Evolutionary conservation across 1,284 basidiomycete genomes (phyloP), one percentile per base, ranked within the genome.

Genomic region (Tylopilus sp.): DNA sequence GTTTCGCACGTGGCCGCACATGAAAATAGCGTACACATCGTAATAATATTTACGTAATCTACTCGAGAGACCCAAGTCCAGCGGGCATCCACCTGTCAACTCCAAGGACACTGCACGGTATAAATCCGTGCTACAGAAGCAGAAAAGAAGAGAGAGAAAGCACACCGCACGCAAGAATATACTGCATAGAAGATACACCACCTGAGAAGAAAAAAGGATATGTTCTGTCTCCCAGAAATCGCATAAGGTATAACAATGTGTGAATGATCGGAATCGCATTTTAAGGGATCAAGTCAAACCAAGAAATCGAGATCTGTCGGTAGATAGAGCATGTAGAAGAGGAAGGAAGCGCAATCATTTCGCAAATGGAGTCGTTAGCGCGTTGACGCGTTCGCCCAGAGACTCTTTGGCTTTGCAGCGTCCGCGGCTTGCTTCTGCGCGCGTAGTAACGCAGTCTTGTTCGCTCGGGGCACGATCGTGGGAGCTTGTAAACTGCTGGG

Each of bases 381-480:
- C 32, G 53, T 72, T 15, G 77, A 69, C 33, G 75, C 75, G 29
- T 77, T 77, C 47, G 75, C 75, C 77, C 77, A 77, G n/a, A 53
- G 77, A 32, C 75, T 77, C 66, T 78, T 76, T 6, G 75, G 76
- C 39, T 78, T 76, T 24, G 75, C 67, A 38, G 76, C 74, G 0
- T 76, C 77, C 18, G 47, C 58, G 2, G 67, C 75, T 44, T 70
- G 62, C 80, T 93, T 93, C 67, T 89, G 89, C 18, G 85, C 87
- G 32, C 93, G 84, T 61, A 95, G 77, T n/a, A 89, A 79, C 4
- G 93, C 91, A 69, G 90, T 93, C 77, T 86, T 88, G 77, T 95
- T 95, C 63, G 84, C 86, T 58, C 91, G 83, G 9, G 93, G 93
- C 4, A 81, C 78, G 67, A 94, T 91, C 3, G 83, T 81, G 2